phyloP scores from a whole-genome alignment of 2,329 filamentous ascomycete species.

The Paracoccidioides lutzii region DNA sequence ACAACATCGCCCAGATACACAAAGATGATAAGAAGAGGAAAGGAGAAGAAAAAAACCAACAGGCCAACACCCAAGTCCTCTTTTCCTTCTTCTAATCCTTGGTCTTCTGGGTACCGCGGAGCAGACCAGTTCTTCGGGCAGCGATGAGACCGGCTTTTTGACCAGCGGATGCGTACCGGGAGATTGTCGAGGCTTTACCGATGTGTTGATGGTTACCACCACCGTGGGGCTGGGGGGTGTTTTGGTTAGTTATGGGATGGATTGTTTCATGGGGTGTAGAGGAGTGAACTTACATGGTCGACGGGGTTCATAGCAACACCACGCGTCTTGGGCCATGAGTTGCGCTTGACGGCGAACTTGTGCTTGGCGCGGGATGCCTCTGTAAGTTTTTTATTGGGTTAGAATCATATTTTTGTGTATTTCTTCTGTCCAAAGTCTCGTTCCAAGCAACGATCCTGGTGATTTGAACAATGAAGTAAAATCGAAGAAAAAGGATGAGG shows the following conservation, averaged over 20 bases:
- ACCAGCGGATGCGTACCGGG: conserved; percentile 91
- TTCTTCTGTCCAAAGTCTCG: too few species aligned
- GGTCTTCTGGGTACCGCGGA: conserved; percentile 99
- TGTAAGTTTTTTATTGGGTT: conserved; percentile 27
- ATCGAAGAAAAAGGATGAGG: background rate
- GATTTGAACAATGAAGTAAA: too few species aligned
- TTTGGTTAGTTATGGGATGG: background rate
- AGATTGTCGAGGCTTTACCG: conserved; percentile 99
- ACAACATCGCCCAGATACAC: background rate
- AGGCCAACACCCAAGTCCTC: conserved; percentile 30
- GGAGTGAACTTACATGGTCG: conserved; percentile 57
- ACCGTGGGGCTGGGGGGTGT: conserved; percentile 57
- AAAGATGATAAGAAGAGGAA: conserved; percentile 27
- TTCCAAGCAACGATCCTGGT: too few species aligned
- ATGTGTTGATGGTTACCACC: conserved; percentile 99
- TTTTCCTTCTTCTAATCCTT: conserved; percentile 65
- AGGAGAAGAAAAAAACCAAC: conserved; percentile 31
- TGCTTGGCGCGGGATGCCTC: conserved; percentile 99
- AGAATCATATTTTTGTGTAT: too few species aligned
- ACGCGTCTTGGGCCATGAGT: conserved; percentile 99
- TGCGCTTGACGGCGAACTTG: conserved; percentile 99
- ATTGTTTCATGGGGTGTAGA: background rate
- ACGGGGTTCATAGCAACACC: conserved; percentile 99
- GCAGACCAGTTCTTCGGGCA: conserved; percentile 97
- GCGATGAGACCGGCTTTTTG: conserved; percentile 99